Evolutionary conservation across 495 filamentous ascomycete species (phyloP).

Genomic region (Tuber microsphaerosporum): DNA sequence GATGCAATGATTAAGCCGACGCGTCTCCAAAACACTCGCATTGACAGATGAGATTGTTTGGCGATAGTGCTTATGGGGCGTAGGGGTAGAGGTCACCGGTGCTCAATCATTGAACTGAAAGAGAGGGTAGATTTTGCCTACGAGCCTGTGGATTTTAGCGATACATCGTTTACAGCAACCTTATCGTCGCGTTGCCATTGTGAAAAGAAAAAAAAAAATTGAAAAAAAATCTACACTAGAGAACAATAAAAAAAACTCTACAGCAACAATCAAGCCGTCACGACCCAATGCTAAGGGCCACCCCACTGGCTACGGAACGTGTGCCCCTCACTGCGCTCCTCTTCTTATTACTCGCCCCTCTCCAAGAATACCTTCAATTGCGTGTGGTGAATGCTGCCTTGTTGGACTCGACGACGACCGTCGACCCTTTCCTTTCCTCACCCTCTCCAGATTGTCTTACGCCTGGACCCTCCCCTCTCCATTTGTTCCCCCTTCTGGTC

Average conservation of each 20-base stretch:
- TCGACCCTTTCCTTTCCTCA: background rate
- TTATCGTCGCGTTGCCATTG: conserved; percentile 1
- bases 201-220: background rate
- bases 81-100: background rate
- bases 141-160: background rate
- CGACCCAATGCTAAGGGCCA: background rate
- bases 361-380: background rate
- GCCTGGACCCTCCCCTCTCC: background rate
- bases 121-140: background rate
- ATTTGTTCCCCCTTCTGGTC: background rate
- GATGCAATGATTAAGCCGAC: background rate
- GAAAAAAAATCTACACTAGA: background rate
- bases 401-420: background rate
- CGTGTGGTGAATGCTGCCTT: conserved; percentile 3
- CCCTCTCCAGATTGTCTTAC: background rate
- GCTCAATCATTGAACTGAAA: background rate
- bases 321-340: background rate
- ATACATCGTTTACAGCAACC: background rate
- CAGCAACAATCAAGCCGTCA: background rate
- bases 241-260: background rate
- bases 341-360: background rate
- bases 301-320: background rate
- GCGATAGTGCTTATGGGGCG: background rate
- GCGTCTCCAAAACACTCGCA: background rate
- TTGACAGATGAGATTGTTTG: background rate